Conservation (phyloP, 148 eudicot species). For the Rhododendron griersonianum region DNA sequence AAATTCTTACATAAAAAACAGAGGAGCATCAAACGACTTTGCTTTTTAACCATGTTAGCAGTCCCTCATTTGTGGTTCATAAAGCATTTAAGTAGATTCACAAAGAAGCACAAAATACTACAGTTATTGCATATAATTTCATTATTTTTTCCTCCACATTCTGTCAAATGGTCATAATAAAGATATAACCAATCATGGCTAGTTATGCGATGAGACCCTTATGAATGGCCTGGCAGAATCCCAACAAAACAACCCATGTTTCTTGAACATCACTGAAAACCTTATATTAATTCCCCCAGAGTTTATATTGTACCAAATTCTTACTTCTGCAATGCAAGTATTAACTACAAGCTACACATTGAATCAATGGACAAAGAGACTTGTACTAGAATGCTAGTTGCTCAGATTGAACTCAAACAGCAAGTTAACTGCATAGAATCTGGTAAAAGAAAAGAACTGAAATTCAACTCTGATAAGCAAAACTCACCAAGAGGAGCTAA, state of each 20-base stretch:
- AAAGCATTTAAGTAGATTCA: neutral
- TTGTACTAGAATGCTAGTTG: neutral
- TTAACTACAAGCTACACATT: neutral
- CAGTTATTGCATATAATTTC: neutral
- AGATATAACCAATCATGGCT: neutral
- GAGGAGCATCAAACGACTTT: neutral
- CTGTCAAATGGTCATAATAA: neutral
- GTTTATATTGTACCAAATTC: neutral
- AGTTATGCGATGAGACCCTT: neutral
- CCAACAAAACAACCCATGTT: neutral
- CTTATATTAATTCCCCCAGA: neutral
- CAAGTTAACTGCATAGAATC: neutral
- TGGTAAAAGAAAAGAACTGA: neutral
- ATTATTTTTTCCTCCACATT: neutral
- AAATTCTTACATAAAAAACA: neutral
- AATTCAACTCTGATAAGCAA: neutral
- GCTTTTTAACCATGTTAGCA: neutral
- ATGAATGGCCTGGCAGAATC: neutral
- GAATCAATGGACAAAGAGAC: neutral
- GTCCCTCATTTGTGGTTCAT: neutral
- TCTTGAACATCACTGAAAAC: neutral
- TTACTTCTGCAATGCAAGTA: neutral
- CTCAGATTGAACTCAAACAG: no score
- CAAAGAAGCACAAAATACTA: neutral
- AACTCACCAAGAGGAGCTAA: constrained; percentile 75